Conservation (phyloP, 139 green algal genomes). For the Pseudopediastrum boryanum region DNA sequence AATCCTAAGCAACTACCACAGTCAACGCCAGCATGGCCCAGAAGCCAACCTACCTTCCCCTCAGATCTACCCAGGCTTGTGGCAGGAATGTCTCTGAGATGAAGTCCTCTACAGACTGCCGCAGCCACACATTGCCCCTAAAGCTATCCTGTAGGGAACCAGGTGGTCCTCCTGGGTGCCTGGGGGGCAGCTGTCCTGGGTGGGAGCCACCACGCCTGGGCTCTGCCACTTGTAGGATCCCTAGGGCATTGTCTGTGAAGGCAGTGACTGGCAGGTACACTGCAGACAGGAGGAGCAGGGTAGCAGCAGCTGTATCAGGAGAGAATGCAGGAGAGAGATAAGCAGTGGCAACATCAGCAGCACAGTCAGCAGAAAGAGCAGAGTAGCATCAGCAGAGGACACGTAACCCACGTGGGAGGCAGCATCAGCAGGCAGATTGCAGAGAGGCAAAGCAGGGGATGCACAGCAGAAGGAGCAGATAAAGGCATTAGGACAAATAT, state of each 20-base stretch:
- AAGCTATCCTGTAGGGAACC: no score
- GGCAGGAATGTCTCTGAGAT: slow-evolving; percentile 70
- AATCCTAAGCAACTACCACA: no score
- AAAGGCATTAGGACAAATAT: no score
- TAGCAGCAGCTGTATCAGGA: neutral
- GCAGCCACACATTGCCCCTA: slow-evolving; percentile 35
- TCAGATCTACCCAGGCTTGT: slow-evolving; percentile 62
- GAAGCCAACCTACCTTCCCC: slow-evolving; percentile 17
- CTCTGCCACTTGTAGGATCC: slow-evolving; percentile 33
- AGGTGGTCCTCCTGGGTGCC: no score
- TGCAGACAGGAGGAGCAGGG: neutral
- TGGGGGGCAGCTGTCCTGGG: no score
- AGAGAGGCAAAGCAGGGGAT: no score
- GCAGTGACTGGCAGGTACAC: slow-evolving; percentile 24
- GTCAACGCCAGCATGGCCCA: no score
- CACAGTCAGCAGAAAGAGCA: neutral
- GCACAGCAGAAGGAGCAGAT: no score
- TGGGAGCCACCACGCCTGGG: neutral
- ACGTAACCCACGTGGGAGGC: no score
- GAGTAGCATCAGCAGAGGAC: neutral
- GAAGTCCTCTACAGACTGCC: slow-evolving; percentile 56
- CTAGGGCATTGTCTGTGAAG: slow-evolving; percentile 20
- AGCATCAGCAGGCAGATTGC: no score
- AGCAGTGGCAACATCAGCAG: slow-evolving; percentile 10
- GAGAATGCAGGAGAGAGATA: neutral